phyloP scores from a whole-genome alignment of 1,284 basidiomycete genomes.

The Austroboletus niveus region DNA sequence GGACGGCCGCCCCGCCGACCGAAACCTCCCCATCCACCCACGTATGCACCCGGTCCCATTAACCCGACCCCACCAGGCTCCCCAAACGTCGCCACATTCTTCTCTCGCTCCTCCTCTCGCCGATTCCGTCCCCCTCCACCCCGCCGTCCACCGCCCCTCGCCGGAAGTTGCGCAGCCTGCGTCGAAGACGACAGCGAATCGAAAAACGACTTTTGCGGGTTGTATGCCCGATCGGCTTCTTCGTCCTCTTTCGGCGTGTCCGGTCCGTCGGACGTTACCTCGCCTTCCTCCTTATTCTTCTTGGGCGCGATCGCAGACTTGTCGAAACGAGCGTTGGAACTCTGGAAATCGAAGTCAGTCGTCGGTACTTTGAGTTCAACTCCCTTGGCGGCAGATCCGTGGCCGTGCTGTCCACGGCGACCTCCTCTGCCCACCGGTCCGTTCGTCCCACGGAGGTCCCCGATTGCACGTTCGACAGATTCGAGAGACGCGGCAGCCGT shows the following conservation, averaged over 20 bases:
- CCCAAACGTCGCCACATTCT: slow-evolving; percentile 79
- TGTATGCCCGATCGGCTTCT: slow-evolving; percentile 50
- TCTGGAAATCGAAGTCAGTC: slow-evolving; percentile 76
- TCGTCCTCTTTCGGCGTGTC: slow-evolving; percentile 28
- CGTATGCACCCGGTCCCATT: slow-evolving; percentile 63
- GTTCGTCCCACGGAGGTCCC: slow-evolving; percentile 62
- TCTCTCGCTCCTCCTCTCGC: slow-evolving; percentile 74
- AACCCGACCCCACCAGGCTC: slow-evolving; percentile 74
- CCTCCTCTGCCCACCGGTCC: slow-evolving; percentile 42
- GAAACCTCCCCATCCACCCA: slow-evolving; percentile 53
- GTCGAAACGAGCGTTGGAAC: slow-evolving; percentile 73
- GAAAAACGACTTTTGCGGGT: slow-evolving; percentile 76
- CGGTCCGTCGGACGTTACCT: slow-evolving; percentile 14
- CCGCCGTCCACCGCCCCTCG: slow-evolving; percentile 44
- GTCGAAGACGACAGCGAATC: slow-evolving; percentile 67
- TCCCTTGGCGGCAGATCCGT: slow-evolving; percentile 21
- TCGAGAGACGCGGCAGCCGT: slow-evolving; percentile 74
- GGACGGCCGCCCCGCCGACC: slow-evolving; percentile 45
- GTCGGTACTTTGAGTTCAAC: slow-evolving; percentile 56
- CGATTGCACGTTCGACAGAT: slow-evolving; percentile 76
- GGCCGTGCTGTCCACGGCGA: slow-evolving; percentile 33
- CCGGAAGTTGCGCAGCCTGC: slow-evolving; percentile 32
- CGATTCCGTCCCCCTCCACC: slow-evolving; percentile 59
- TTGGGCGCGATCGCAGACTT: slow-evolving; percentile 53
- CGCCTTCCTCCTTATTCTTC: slow-evolving; percentile 31